phyloP scores from a whole-genome alignment of 305 asterid species.

The Fraxinus paxiana region DNA sequence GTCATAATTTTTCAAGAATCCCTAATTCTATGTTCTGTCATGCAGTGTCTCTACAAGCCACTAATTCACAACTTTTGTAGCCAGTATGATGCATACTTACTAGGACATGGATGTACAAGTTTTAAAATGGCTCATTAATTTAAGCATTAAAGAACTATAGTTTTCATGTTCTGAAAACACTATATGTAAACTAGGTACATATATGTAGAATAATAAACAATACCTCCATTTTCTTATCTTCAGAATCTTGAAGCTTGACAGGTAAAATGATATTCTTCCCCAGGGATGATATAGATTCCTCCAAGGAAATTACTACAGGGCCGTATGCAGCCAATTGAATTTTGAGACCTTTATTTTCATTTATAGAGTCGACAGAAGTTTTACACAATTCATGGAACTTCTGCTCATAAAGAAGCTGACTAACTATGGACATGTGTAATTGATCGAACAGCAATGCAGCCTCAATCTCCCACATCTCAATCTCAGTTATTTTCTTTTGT shows the following conservation, averaged over 20 bases:
- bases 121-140: not conserved
- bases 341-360: slow-evolving; percentile 53
- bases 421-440: slow-evolving; percentile 48
- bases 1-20: not conserved
- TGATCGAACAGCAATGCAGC: slow-evolving; percentile 50
- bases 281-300: slow-evolving; percentile 61
- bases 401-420: slow-evolving; percentile 64
- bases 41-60: not conserved
- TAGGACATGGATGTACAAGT: not conserved
- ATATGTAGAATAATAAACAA: slow-evolving; percentile 4
- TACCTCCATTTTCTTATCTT: slow-evolving; percentile 53
- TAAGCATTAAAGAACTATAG: not conserved
- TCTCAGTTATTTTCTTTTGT: slow-evolving; percentile 43
- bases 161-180: not conserved
- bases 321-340: slow-evolving; percentile 54
- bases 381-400: slow-evolving; percentile 62
- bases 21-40: not conserved
- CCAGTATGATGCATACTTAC: not conserved
- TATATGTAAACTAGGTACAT: slow-evolving; percentile 19
- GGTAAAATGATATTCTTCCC: slow-evolving; percentile 51
- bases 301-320: slow-evolving; percentile 62
- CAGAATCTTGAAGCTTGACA: slow-evolving; percentile 51
- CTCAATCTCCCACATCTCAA: slow-evolving; percentile 50
- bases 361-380: slow-evolving; percentile 38
- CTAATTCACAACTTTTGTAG: not conserved